Conservation (phyloP, 2,329 filamentous ascomycete genomes). For the Phyllosticta citrichinensis region DNA sequence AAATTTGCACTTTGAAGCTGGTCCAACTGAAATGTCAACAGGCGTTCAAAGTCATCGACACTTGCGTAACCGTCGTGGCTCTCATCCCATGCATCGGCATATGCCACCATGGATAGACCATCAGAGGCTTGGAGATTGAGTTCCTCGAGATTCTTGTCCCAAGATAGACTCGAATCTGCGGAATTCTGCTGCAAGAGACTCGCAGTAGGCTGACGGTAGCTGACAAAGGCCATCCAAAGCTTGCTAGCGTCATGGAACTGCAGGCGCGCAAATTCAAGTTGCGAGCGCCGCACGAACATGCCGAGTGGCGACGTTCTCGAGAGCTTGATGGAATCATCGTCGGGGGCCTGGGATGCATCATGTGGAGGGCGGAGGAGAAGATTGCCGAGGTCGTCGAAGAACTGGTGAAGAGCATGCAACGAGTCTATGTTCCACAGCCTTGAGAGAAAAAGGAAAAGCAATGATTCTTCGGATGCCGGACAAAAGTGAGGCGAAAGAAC, state of each 20-base stretch:
- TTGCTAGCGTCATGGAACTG: constrained; percentile 69
- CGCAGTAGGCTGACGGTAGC: constrained; percentile 68
- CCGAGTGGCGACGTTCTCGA: constrained; percentile 71
- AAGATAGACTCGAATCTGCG: constrained; percentile 21
- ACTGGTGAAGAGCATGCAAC: constrained; percentile 53
- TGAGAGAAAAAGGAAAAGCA: constrained; percentile 51
- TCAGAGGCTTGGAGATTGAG: constrained; percentile 46
- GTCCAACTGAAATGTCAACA: constrained; percentile 81
- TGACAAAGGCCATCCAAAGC: constrained; percentile 75
- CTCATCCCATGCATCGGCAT: constrained; percentile 29
- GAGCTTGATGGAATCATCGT: constrained; percentile 42
- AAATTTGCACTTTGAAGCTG: constrained; percentile 65
- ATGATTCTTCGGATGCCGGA: constrained; percentile 28
- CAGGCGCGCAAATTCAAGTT: constrained; percentile 69
- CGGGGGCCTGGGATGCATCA: constrained; percentile 34
- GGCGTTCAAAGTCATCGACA: constrained; percentile 66
- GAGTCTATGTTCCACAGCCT: constrained; percentile 78
- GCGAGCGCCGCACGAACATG: constrained; percentile 64
- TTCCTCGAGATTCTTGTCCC: constrained; percentile 53
- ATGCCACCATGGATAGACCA: constrained; percentile 40
- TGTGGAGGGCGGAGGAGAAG: constrained; percentile 55
- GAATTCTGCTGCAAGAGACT: constrained; percentile 43
- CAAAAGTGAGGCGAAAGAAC: constrained; percentile 32
- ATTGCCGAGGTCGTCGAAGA: constrained; percentile 53
- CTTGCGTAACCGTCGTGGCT: constrained; percentile 44